phyloP scores from a whole-genome alignment of 148 eudicot genomes.

The Rhododendron ferrugineum region DNA sequence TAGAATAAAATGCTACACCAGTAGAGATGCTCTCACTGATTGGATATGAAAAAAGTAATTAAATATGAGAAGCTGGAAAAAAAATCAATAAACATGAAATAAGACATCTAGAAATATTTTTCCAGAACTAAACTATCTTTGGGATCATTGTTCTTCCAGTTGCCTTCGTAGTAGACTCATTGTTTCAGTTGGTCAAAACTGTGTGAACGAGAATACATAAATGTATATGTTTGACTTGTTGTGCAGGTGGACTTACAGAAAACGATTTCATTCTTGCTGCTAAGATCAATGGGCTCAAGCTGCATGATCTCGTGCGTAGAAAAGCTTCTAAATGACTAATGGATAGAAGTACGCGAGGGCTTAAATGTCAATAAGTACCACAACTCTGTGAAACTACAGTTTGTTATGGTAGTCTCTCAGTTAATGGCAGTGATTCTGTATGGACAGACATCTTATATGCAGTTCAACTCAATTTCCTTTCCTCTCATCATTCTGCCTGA shows the following conservation, averaged over 20 bases:
- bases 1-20: background rate
- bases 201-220: background rate
- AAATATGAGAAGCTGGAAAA: background rate
- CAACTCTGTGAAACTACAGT: background rate
- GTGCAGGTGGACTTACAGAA: conserved; percentile 93
- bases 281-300: conserved; percentile 56
- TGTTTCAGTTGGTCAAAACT: background rate
- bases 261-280: conserved; percentile 97
- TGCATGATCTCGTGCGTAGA: conserved; percentile 60
- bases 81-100: background rate
- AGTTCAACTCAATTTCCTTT: background rate
- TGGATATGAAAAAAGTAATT: background rate
- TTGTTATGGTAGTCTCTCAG: background rate
- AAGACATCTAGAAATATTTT: background rate
- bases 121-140: background rate
- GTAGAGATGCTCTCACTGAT: background rate
- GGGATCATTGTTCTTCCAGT: background rate
- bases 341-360: background rate
- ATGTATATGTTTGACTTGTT: background rate
- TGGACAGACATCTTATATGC: background rate
- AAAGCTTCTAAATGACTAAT: conserved; percentile 26
- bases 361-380: background rate
- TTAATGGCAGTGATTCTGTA: background rate
- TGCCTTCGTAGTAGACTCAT: background rate
- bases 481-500: background rate